phyloP scores from a whole-genome alignment of 495 filamentous ascomycete species.

The Penicillium pancosmium region DNA sequence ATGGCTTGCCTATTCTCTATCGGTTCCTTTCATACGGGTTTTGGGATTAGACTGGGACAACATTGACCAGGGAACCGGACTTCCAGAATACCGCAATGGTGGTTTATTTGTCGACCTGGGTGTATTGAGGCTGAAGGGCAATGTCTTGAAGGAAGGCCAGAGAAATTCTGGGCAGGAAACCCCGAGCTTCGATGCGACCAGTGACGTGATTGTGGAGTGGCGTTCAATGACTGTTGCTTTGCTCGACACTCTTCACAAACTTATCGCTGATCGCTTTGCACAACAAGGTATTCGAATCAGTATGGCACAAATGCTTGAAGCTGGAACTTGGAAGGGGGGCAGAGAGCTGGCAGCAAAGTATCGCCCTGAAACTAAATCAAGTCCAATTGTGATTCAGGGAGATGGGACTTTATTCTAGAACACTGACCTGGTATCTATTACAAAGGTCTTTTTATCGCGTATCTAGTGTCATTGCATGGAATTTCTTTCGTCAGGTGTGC shows the following conservation, averaged over 20 bases:
- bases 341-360: constrained; percentile 44
- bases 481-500: too few relatives aligned
- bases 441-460: too few relatives aligned
- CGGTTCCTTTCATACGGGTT: constrained; percentile 82
- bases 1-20: constrained; percentile 87
- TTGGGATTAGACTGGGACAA: constrained; percentile 78
- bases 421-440: too few relatives aligned
- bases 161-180: constrained; percentile 59
- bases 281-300: constrained; percentile 60
- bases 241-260: constrained; percentile 71
- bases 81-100: constrained; percentile 88
- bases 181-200: constrained; percentile 75
- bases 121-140: constrained; percentile 71
- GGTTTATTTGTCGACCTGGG: constrained; percentile 83
- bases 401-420: constrained; percentile 46
- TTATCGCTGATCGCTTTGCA: constrained; percentile 59
- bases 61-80: constrained; percentile 74
- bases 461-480: too few relatives aligned
- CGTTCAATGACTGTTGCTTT: constrained; percentile 80
- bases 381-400: constrained; percentile 47
- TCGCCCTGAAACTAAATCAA: constrained; percentile 43
- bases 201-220: constrained; percentile 91
- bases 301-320: constrained; percentile 81
- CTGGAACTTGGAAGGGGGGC: constrained; percentile 73
- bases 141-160: constrained; percentile 57